A percentile compares a stretch with the other conserved stretches of the same genome.
Conservation (phyloP, 352 stramenopile genomes). For the Phytopythium cucurbitacearum region DNA sequence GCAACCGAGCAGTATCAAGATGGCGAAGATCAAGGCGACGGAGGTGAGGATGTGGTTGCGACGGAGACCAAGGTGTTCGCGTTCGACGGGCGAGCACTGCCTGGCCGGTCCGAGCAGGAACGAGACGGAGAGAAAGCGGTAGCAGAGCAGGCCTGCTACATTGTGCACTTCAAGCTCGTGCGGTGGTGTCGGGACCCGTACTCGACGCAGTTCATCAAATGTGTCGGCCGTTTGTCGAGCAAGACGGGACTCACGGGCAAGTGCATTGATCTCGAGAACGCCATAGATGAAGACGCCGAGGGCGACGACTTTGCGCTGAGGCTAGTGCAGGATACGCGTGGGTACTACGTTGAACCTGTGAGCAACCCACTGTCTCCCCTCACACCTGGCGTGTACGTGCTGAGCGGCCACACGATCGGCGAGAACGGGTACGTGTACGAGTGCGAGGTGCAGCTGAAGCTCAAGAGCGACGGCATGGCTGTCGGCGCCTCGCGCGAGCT, state of each 20-base stretch:
- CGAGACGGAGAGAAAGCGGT: background rate
- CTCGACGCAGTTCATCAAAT: constrained; percentile 13
- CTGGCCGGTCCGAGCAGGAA: constrained; percentile 12
- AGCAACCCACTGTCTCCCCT: constrained; percentile 30
- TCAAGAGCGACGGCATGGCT: constrained; percentile 36
- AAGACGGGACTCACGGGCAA: constrained; percentile 10
- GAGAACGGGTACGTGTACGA: constrained; percentile 58
- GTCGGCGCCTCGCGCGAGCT: constrained; percentile 43
- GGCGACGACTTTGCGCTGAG: constrained; percentile 25
- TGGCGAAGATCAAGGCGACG: constrained; percentile 3
- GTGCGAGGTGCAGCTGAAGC: constrained; percentile 30
- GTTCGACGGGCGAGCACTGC: constrained; percentile 27
- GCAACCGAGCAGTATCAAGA: background rate
- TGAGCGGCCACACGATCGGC: constrained; percentile 54
- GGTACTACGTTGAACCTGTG: constrained; percentile 17
- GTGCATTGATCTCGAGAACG: constrained; percentile 10
- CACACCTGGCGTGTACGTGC: constrained; percentile 42
- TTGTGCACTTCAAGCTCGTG: constrained; percentile 46
- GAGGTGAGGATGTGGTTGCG: background rate
- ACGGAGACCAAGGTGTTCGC: constrained; percentile 13
- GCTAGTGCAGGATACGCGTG: constrained; percentile 2
- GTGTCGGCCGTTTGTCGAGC: constrained; percentile 11
- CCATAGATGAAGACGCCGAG: constrained; percentile 12
- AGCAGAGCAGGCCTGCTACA: constrained; percentile 13
- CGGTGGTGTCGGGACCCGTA: constrained; percentile 24